Evolutionary conservation across 352 stramenopile genomes (phyloP), one percentile per base, ranked within the genome.

Genomic region (Pythium coloratum): DNA sequence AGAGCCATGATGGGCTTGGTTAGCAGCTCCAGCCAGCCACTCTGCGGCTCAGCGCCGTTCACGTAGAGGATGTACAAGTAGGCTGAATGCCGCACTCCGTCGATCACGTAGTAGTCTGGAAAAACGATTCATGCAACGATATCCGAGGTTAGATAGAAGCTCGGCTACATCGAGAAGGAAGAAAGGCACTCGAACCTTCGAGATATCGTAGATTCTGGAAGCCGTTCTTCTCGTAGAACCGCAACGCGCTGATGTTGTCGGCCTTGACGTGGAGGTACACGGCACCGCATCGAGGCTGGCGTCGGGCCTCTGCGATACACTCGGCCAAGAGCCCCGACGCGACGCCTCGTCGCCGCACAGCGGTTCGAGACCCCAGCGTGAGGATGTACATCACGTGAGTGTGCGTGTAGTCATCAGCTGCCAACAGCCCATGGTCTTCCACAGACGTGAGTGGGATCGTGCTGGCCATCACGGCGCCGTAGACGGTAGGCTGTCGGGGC

Each of bases 191-290:
- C 59, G 30, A 59, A 97, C 91, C 90, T 88, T 96, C 72, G 51
- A 99, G 93, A 65, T 91, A 96, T 38, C 92, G 85, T 40, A 99
- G 76, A 64, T 92, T 92, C 58, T 87, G 84, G 69, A 99, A 99
- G 8, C 92, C 94, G 61, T 98, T 92, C 71, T 95, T 94, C 84
- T 99, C 95, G 77, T 99, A 99, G 69, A 99, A 98, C 66, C 86
- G 84, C 70, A 98, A 86, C 0, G 97, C 97, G 24, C 84, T 89
- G 20, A 84, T 36, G 71, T 99, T 99, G 71, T 98, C 96, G 6
- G 89, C 96, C 71, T 99, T 99, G 10, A 99, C 97, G 76, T 99
- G 97, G 32, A 99, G 79, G 73, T 99, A 99, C 14, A 99, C 81
- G 0, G 91, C 94, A 28, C 94, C 92, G 59, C 95, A 98, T 13